Conservation (phyloP, 2,329 filamentous ascomycete genomes). For the Diaporthe eres region DNA sequence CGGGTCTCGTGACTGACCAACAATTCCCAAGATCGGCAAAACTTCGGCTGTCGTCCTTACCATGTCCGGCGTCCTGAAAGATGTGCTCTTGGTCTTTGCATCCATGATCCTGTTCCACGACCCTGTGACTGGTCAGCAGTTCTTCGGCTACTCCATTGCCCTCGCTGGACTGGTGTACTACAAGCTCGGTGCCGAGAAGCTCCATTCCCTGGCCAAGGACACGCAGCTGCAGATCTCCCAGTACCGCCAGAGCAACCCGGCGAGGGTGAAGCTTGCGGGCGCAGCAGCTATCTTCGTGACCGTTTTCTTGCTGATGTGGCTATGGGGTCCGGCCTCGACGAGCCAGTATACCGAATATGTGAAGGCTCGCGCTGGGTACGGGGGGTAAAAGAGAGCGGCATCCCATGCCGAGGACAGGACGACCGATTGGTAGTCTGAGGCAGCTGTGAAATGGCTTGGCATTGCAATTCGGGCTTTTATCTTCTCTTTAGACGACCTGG, state of each 20-base stretch:
- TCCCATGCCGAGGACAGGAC: neutral
- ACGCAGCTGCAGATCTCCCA: slow-evolving; percentile 39
- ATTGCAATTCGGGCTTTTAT: neutral
- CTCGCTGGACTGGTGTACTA: slow-evolving; percentile 51
- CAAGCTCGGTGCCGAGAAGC: slow-evolving; percentile 42
- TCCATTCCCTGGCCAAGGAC: slow-evolving; percentile 39
- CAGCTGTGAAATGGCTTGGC: neutral
- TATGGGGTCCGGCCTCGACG: slow-evolving; percentile 34
- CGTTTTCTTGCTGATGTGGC: slow-evolving; percentile 33
- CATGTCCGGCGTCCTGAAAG: slow-evolving; percentile 80
- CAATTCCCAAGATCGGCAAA: slow-evolving; percentile 70
- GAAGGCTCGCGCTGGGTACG: slow-evolving; percentile 22
- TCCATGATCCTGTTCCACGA: slow-evolving; percentile 78
- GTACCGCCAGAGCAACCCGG: slow-evolving; percentile 41
- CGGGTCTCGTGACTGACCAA: neutral
- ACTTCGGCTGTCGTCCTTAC: slow-evolving; percentile 82
- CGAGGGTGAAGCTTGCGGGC: slow-evolving; percentile 33
- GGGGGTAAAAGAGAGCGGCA: neutral
- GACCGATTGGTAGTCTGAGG: neutral
- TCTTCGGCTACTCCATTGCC: slow-evolving; percentile 79
- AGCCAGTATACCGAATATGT: slow-evolving; percentile 37
- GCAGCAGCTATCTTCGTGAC: slow-evolving; percentile 30
- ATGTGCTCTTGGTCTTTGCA: slow-evolving; percentile 77
- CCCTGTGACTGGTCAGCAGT: slow-evolving; percentile 74
- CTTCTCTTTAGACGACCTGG: neutral